Base-by-base conservation (phyloP, 331 rosid species). In the Phaseolus coccineus region DNA sequence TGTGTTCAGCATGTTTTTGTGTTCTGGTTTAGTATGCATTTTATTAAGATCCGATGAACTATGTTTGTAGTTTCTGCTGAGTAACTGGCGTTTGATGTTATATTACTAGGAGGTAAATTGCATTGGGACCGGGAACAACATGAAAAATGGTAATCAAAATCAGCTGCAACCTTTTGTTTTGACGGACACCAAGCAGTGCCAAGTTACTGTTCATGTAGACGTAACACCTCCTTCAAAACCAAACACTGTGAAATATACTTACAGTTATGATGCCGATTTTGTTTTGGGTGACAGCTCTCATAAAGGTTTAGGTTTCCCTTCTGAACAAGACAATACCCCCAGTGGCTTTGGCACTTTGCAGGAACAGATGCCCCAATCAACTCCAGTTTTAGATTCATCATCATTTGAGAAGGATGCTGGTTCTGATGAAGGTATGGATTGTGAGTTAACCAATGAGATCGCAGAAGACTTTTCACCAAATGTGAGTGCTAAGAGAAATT, bases 231-330 rank as follows among this genome's bases (percentile, higher is more conserved):
- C 87, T 77, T 85, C 88, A 33, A 85, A 69, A 64, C 74, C 84
- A n/a, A 75, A 48, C 9, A 80, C 46, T 47, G 88, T 85, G 82
- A 76, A 86, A 61, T 86, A 81, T 78, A 80, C 91, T 35, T 95
- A 90, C 83, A 85, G 84, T 48, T 95, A 78, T 64, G 89, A 83
- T 76, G 64, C 88, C 27, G 90, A 83, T 80, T 93, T 87, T 85
- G 85, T 87, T 74, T 85, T 95, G 82, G 97, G 98, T 82, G 99
- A 89, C 46, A 82, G 84, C 83, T 90, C 90, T 69, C 94, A 89
- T 67, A 88, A 83, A 80, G 97, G 99, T 59, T 82, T 93, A 83
- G 97, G 98, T 82, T 93, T 93, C 85, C 78, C 81, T 71, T 82
- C 87, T 35, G 93, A 93, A 82, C 76, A 80, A 66, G 91, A 83